A percentile compares a stretch with the other conserved stretches of the same genome.
Conservation (phyloP, 352 stramenopile genomes). For the Elongisporangium prolatum region DNA sequence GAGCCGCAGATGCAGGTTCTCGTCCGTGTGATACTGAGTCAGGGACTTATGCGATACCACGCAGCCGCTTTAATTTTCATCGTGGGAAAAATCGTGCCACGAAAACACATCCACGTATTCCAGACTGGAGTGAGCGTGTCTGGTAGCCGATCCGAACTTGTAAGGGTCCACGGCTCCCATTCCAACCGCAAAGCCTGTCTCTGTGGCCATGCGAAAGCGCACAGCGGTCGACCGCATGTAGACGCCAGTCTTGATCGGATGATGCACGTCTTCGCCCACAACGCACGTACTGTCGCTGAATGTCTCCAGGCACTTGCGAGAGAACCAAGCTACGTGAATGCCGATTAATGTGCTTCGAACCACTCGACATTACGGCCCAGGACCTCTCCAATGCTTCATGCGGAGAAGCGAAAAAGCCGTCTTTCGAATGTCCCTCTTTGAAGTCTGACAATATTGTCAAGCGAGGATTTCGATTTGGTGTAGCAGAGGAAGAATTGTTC, state of each 20-base stretch:
- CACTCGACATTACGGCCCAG: too few relatives aligned
- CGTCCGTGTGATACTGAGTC: slow-evolving; percentile 54
- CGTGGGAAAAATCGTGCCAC: slow-evolving; percentile 43
- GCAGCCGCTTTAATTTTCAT: slow-evolving; percentile 28
- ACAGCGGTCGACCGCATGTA: slow-evolving; percentile 41
- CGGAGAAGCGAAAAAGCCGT: too few relatives aligned
- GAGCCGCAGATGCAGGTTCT: slow-evolving; percentile 45
- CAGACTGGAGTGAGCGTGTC: slow-evolving; percentile 33
- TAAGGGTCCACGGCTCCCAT: slow-evolving; percentile 52
- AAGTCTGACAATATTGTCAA: too few relatives aligned
- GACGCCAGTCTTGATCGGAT: slow-evolving; percentile 39
- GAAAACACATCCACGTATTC: slow-evolving; percentile 50
- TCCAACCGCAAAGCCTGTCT: slow-evolving; percentile 49
- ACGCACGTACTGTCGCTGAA: slow-evolving; percentile 51
- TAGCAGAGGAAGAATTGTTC: slow-evolving; percentile 24
- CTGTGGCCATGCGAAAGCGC: slow-evolving; percentile 46
- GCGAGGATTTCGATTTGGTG: slow-evolving; percentile 24
- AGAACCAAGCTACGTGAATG: slow-evolving; percentile 27
- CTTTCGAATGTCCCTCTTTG: too few relatives aligned
- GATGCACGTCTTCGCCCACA: slow-evolving; percentile 33
- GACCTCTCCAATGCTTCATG: too few relatives aligned
- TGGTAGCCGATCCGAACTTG: slow-evolving; percentile 15
- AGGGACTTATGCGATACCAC: slow-evolving; percentile 54
- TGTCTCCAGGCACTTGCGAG: slow-evolving; percentile 35
- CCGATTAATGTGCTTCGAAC: too few relatives aligned